Evolutionary conservation across 2,329 filamentous ascomycete species (phyloP).

Genomic region (Fusarium sp.): DNA sequence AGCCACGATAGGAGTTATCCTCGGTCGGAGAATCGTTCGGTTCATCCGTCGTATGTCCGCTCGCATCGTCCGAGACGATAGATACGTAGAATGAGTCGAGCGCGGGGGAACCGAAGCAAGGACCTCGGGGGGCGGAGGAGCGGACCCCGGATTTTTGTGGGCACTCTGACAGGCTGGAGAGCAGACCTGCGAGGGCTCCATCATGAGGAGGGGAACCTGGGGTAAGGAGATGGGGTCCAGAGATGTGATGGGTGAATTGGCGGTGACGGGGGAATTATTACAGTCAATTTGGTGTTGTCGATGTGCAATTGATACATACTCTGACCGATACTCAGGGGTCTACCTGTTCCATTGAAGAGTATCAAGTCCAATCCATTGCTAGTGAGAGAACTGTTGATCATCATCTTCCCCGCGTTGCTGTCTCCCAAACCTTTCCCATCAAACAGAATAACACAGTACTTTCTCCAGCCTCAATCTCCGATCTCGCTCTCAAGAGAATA

Average conservation of each 20-base stretch:
- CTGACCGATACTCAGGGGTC: fast-evolving
- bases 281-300: background rate
- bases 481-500: background rate
- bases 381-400: background rate
- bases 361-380: background rate
- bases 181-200: slow-evolving; percentile 1
- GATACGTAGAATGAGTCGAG: background rate
- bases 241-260: background rate
- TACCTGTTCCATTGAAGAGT: background rate
- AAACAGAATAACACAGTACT: background rate
- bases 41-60: slow-evolving; percentile 38
- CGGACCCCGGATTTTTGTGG: slow-evolving; percentile 38
- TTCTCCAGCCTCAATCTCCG: background rate
- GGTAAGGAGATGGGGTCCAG: slow-evolving; percentile 31
- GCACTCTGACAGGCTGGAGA: slow-evolving; percentile 15
- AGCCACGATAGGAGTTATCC: slow-evolving; percentile 9
- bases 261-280: background rate
- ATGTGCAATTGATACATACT: background rate
- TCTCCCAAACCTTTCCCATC: background rate
- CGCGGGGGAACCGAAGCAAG: slow-evolving; percentile 23
- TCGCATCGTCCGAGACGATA: slow-evolving; percentile 19
- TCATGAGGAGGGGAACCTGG: slow-evolving; percentile 36
- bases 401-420: background rate
- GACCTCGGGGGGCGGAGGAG: slow-evolving; percentile 7
- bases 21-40: slow-evolving; percentile 35